Evolutionary conservation across 2,329 filamentous ascomycete genomes (phyloP), one percentile per base, ranked within the genome.

Genomic region (Cladorrhinum sp.): DNA sequence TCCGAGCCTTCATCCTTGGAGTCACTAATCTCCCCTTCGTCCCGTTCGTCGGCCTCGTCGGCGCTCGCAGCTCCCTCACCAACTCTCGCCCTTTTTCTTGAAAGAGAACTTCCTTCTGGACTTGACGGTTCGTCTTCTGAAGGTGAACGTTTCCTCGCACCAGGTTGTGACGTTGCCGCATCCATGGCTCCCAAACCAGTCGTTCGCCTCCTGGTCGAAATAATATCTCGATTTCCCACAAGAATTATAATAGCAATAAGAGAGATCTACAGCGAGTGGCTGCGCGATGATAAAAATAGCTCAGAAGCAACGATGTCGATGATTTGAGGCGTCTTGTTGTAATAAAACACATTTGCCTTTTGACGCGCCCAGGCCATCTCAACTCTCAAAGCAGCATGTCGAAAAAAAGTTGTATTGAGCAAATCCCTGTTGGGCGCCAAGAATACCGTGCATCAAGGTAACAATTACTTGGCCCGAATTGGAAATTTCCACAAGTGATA

Each of bases 1-100:
- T 45, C 41, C 5, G 41, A 18, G 41, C 41, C 41, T 45, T 45
- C 41, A 18, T 45, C n/a, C 18, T 45, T 45, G 3, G 41, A 18
- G 41, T 45, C 41, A 45, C 41, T 45, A 16, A 45, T 45, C 41
- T 45, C 41, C 16, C 53, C 53, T 57, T 75, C 71, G 20, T 73
- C 73, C 29, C 72, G 55, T 50, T 65, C 63, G 32, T 69, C 70
- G 24, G 67, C 64, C 18, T 64, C 63, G 52, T 61, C 58, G 27
- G 7, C 20, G 29, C 13, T 60, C 62, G 55, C 45, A 36, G 51
- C 22, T 16, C 22, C 52, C 36, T 22, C 18, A 16, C 20, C 41
- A 3, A 20, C 41, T 27, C 23, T 27, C 29, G 10, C 32, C 49
- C 36, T 45, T 23, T 22, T 56, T 49, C 53, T 45, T 10, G 53